phyloP scores from a whole-genome alignment of 1,284 basidiomycete species.

The Agaricales sp. region DNA sequence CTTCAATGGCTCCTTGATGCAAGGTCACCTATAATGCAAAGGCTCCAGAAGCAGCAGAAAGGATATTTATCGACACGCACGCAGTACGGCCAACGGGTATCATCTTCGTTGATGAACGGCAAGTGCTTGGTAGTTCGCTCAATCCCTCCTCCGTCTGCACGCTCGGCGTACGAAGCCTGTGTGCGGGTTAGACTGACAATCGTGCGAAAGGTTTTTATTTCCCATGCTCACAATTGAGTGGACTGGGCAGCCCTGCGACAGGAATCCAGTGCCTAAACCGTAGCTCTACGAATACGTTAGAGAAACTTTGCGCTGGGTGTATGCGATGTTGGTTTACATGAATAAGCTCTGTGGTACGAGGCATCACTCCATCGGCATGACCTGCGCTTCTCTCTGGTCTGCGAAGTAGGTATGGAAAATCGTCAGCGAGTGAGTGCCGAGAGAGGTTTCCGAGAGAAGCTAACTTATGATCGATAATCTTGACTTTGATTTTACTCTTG shows the following conservation, averaged over 20 bases:
- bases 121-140: constrained; percentile 14
- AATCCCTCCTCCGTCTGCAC: constrained; percentile 27
- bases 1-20: constrained; percentile 38
- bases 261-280: constrained; percentile 33
- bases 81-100: constrained; percentile 27
- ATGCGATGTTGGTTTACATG: too few species aligned
- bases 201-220: constrained; percentile 17
- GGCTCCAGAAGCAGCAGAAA: not conserved
- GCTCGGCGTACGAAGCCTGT: constrained; percentile 37
- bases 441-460: not conserved
- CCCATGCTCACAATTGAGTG: constrained; percentile 23
- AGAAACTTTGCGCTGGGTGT: too few species aligned
- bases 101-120: constrained; percentile 19
- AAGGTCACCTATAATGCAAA: constrained; percentile 28
- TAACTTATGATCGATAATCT: constrained; percentile 32
- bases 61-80: constrained; percentile 4
- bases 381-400: constrained; percentile 57
- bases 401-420: not conserved
- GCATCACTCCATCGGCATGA: constrained; percentile 49
- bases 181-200: not conserved
- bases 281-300: constrained; percentile 33
- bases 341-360: constrained; percentile 1
- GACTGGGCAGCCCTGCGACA: constrained; percentile 32
- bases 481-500: constrained; percentile 29
- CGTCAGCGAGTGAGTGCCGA: not conserved